Base-by-base conservation (phyloP, 495 filamentous ascomycete genomes). In the Lophiotrema nucula region DNA sequence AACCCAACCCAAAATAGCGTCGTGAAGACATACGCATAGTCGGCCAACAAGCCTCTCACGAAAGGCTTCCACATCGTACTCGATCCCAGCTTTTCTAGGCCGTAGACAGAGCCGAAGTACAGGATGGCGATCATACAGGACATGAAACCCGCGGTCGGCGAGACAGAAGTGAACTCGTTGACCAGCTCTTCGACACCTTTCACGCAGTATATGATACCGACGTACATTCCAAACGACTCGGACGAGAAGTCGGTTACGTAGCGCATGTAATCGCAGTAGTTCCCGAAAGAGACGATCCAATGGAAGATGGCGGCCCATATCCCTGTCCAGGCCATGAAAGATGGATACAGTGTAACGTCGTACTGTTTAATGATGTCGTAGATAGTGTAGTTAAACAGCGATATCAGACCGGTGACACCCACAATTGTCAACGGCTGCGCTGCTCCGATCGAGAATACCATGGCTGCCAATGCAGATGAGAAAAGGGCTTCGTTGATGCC, bases 401-500 rank as follows among this genome's bases (percentile, higher is more conserved):
- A 60, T 4, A 69, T 69, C 5, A 64, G 22, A 1, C 63, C 51
- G 10, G 51, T 44, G 37, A 54, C 41, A 21, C 51, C 51, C 5
- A 54, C 51, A 13, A 54, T 44, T 2, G 37, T 54, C 12, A 54
- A 23, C 11, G 51, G 51, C 28, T 44, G 37, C 8, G 35, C 37
- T 13, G 23, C 51, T 25, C 72, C 19, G 1, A 62, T 53, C 28
- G 57, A 63, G 47, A 75, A 75, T 1, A 75, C 72, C 25, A 74
- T 53, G 21, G 67, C 71, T 1, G 66, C 73, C 3, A 75, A 49
- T 2, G 67, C 73, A 2, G 70, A 72, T 2, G 72, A 65, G 39
- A 75, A 67, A 18, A 75, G 67, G 0, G 64, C 72, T 48, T 75
- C 73, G 38, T 75, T 75, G 47, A 75, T 64, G 38, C 73, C 73